A percentile compares a stretch with the other conserved stretches of the same genome.
phyloP scores from a whole-genome alignment of 306 rosid genomes.

The Dalbergia cultrata region DNA sequence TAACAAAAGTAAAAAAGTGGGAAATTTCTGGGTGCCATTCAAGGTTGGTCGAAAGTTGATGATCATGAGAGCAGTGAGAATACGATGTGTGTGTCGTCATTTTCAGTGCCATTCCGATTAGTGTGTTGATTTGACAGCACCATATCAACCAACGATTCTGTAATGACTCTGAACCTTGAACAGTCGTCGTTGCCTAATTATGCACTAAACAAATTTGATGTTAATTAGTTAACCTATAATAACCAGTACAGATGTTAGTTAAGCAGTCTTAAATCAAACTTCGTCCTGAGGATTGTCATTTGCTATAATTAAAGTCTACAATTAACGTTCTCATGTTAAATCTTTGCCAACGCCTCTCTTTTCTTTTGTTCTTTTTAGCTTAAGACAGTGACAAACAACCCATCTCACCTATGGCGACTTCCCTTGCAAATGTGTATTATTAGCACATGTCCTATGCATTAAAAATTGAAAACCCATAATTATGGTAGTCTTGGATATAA shows the following conservation, averaged over 20 bases:
- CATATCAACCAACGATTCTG: slow-evolving; percentile 22
- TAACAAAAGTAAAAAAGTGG: neutral
- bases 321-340: slow-evolving; percentile 4
- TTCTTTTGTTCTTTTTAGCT: neutral
- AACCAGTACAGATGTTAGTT: neutral
- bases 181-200: slow-evolving; percentile 27
- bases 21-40: neutral
- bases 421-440: too few species aligned
- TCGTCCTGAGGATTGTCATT: neutral
- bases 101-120: neutral
- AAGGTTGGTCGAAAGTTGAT: slow-evolving; percentile 15
- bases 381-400: slow-evolving; percentile 2
- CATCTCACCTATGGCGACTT: neutral
- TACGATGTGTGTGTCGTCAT: slow-evolving; percentile 1
- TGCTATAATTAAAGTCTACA: neutral
- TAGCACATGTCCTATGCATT: too few species aligned
- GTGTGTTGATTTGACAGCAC: slow-evolving; percentile 35
- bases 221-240: neutral
- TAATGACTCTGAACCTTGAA: slow-evolving; percentile 7
- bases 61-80: neutral
- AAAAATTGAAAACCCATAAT: too few species aligned
- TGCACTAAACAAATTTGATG: neutral
- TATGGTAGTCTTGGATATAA: too few species aligned
- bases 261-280: neutral
- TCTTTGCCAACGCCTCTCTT: neutral